Percentiles rank a stretch among this genome's conserved stretches.
phyloP scores from a whole-genome alignment of 2,329 filamentous ascomycete genomes.

The Aspergillus fischeri region DNA sequence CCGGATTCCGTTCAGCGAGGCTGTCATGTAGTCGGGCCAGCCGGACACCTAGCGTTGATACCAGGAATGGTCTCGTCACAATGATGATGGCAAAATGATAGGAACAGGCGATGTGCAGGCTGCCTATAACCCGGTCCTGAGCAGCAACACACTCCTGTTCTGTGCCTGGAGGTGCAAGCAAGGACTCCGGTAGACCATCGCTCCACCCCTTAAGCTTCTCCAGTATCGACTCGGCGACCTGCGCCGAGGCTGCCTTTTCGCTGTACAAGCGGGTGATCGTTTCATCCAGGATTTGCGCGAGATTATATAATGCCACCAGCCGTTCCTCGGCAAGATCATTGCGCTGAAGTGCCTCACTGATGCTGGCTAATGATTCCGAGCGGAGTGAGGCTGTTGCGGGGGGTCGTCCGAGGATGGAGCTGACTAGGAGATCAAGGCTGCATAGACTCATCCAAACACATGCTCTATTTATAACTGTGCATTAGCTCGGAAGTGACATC shows the following conservation, averaged over 20 bases:
- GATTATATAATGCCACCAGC: conserved; percentile 40
- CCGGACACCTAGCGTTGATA: conserved; percentile 45
- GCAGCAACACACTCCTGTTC: conserved; percentile 16
- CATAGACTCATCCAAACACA: conserved; percentile 47
- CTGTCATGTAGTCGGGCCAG: conserved; percentile 22
- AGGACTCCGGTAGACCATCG: conserved; percentile 38
- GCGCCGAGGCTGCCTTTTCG: conserved; percentile 29
- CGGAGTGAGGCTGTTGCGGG: conserved; percentile 27
- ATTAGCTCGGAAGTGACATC: conserved; percentile 1
- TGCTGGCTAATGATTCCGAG: conserved; percentile 17
- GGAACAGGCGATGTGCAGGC: conserved; percentile 53
- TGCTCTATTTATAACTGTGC: conserved; percentile 24
- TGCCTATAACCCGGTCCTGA: conserved; percentile 43
- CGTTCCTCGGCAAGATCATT: conserved; percentile 25
- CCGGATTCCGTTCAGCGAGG: conserved; percentile 15
- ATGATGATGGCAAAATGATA: conserved; percentile 59
- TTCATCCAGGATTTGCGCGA: conserved; percentile 44
- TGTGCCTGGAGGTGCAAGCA: conserved; percentile 18
- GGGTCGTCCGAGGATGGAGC: conserved; percentile 48
- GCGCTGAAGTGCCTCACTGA: conserved; percentile 17
- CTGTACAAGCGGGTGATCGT: conserved; percentile 44
- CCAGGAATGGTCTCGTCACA: conserved; percentile 54
- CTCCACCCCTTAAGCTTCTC: conserved; percentile 46
- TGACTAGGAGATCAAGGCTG: conserved; percentile 46
- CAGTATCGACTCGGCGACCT: conserved; percentile 39